Conservation (phyloP, 257 asterid genomes). For the Rubia yunnanensis region DNA sequence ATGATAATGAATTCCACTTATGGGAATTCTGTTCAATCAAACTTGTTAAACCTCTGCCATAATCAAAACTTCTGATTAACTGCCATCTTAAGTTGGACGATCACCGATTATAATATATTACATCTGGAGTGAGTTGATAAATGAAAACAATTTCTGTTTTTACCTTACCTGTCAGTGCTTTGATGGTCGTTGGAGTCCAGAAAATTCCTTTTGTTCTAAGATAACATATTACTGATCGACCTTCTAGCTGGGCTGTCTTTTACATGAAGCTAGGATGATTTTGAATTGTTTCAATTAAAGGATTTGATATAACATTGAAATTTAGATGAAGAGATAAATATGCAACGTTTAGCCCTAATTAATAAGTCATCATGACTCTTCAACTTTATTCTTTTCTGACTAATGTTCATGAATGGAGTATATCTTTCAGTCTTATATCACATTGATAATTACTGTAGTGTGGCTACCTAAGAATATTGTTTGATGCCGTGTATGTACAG, state of each 20-base stretch:
- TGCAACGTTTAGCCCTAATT: not conserved
- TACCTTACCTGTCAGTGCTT: not conserved
- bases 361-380: not conserved
- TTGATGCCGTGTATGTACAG: slow-evolving; percentile 27
- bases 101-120: too few relatives aligned
- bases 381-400: not conserved
- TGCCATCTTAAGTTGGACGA: not conserved
- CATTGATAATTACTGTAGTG: not conserved
- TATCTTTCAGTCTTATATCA: not conserved
- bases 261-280: too few relatives aligned
- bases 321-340: not conserved
- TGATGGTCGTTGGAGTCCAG: not conserved
- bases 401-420: not conserved
- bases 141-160: not conserved
- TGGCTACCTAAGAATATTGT: not conserved
- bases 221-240: not conserved
- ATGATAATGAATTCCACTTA: not conserved
- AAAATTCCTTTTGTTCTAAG: not conserved
- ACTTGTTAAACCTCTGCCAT: not conserved
- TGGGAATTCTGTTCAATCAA: not conserved
- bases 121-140: not conserved
- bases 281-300: not conserved
- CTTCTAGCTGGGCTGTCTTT: not conserved
- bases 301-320: not conserved
- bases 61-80: too few relatives aligned